These are phyloP conservation scores for Aspergillus pseudoglaucus DNA, from an alignment of 2,329 filamentous ascomycete genomes.

Conservation along the genomic window DNA sequence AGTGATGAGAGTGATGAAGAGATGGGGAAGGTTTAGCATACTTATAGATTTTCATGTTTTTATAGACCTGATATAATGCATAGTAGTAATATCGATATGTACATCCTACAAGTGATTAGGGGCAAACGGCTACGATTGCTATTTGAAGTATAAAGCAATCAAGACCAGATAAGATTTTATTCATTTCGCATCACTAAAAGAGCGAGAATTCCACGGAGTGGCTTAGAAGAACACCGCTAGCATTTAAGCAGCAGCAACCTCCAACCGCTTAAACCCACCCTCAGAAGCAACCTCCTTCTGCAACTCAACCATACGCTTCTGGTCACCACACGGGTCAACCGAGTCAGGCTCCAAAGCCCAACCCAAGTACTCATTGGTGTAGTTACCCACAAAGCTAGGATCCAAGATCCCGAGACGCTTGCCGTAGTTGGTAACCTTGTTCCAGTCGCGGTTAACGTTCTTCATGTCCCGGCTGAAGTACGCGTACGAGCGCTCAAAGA, in stretches of 20 bases:
- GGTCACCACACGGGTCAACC: conserved; percentile 61
- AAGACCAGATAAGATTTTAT: too few species aligned
- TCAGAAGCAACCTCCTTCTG: conserved; percentile 60
- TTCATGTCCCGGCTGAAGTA: conserved; percentile 70
- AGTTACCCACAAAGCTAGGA: conserved; percentile 62
- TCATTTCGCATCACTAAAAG: neutral
- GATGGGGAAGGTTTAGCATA: neutral
- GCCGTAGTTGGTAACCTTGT: conserved; percentile 70
- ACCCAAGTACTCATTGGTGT: conserved; percentile 63
- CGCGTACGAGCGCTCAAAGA: conserved; percentile 71
- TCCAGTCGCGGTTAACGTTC: conserved; percentile 69
- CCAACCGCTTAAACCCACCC: conserved; percentile 52
- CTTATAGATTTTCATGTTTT: neutral
- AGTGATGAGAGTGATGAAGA: neutral
- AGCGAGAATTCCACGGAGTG: neutral
- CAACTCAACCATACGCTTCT: conserved; percentile 65
- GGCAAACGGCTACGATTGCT: too few species aligned
- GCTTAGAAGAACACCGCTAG: neutral
- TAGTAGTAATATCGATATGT: neutral
- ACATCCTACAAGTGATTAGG: too few species aligned
- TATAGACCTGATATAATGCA: neutral
- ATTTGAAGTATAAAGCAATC: too few species aligned
- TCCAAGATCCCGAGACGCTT: conserved; percentile 64
- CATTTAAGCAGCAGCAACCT: conserved; percentile 15
- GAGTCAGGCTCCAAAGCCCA: conserved; percentile 63